Percentiles rank a stretch among this genome's conserved stretches.
phyloP scores from a whole-genome alignment of 2,329 filamentous ascomycete genomes.

The Pyrenophora teres region DNA sequence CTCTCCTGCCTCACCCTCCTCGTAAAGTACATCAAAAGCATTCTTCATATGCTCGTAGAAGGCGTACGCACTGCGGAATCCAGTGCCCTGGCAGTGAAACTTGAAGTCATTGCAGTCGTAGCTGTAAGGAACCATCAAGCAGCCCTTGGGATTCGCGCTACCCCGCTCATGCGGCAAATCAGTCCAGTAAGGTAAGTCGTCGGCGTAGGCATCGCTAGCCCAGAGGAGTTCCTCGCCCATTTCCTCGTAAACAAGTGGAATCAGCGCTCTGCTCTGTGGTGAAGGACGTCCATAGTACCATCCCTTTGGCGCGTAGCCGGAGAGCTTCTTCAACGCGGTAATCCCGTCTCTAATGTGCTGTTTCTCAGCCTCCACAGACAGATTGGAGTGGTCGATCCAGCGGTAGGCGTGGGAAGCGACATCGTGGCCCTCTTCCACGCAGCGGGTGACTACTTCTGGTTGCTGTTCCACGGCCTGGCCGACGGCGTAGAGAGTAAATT shows the following conservation, averaged over 20 bases:
- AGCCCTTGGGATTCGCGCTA: slow-evolving; percentile 51
- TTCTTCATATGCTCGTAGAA: slow-evolving; percentile 57
- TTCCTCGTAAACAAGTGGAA: slow-evolving; percentile 59
- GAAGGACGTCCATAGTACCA: slow-evolving; percentile 57
- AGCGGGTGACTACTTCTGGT: slow-evolving; percentile 54
- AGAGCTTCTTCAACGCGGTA: slow-evolving; percentile 49
- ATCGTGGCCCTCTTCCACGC: slow-evolving; percentile 57
- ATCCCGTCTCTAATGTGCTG: slow-evolving; percentile 54
- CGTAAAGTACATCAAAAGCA: slow-evolving; percentile 60
- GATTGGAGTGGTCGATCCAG: slow-evolving; percentile 58
- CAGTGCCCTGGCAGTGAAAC: slow-evolving; percentile 50
- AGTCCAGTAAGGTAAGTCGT: slow-evolving; percentile 62
- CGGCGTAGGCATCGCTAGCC: slow-evolving; percentile 58
- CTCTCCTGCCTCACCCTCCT: slow-evolving; percentile 51
- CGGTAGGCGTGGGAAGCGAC: slow-evolving; percentile 57
- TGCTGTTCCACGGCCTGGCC: slow-evolving; percentile 56
- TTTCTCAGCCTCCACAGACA: slow-evolving; percentile 54
- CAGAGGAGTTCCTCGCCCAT: slow-evolving; percentile 58
- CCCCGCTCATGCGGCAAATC: slow-evolving; percentile 57
- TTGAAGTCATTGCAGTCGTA: slow-evolving; percentile 63
- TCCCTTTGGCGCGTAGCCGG: slow-evolving; percentile 54
- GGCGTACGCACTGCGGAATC: slow-evolving; percentile 52
- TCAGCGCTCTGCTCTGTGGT: slow-evolving; percentile 53
- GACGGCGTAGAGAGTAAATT: slow-evolving; percentile 58
- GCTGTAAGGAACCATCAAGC: slow-evolving; percentile 60